Evolutionary conservation across 2,329 filamentous ascomycete genomes (phyloP), one percentile per base, ranked within the genome.

Genomic region (Nemania serpens): DNA sequence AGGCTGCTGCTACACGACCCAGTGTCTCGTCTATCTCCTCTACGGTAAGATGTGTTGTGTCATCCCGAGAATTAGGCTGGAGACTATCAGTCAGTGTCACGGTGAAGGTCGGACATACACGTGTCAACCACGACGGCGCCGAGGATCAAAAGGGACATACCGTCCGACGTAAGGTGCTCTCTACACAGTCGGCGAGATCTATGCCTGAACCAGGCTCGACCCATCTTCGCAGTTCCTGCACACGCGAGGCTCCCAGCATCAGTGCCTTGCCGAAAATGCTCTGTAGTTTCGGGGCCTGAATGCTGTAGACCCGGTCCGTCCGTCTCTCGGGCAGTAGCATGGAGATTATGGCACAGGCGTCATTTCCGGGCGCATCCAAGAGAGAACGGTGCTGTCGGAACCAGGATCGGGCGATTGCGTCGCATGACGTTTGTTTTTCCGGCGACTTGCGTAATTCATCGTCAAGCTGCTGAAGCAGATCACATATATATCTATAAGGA

Each of bases 281-380:
- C 58, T 88, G 84, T 0, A 97, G 79, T 0, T 78, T 81, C 9
- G 77, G 71, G 5, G 84, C 78, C 69, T 91, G 85, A 1, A 96
- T 79, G 39, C 81, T 83, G 72, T 93, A 96, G 1, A 94, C 90
- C 29, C 91, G 84, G 71, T 96, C 92, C 2, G 86, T 88, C 55
- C 92, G 82, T 65, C 83, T 87, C 64, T 93, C 88, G 0, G 93
- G 91, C 0, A 96, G 82, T 0, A 97, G 75, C 2, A 88, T 88
- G 1, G 90, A 93, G 0, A 96, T 78, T 1, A 97, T 76, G 2
- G 90, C 88, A 1, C 84, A 77, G 1, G 81, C 78, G 68, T 88
- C 78, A 1, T 84, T 85, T 29, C 82, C 79, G 7, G 84, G 76
- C 0, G 81, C 78, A 70, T 88, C 77, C 15, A 96, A 81, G 1